phyloP scores from a whole-genome alignment of 139 green algal species.

The Gonium pectorale region DNA sequence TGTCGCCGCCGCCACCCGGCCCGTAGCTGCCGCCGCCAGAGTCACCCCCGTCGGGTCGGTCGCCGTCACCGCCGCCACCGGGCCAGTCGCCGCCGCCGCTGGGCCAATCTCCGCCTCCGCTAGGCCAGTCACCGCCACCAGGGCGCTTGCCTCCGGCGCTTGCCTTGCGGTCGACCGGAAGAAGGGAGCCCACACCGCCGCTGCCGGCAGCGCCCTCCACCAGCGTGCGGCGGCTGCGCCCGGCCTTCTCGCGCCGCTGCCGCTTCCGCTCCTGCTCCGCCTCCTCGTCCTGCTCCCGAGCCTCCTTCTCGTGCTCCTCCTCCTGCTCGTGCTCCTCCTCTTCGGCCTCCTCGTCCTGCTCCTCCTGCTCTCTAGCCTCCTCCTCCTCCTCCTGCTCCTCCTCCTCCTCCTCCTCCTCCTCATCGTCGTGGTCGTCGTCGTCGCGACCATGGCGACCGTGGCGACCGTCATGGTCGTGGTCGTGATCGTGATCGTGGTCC shows the following conservation, averaged over 20 bases:
- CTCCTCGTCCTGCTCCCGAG: not conserved
- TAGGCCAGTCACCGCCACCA: not conserved
- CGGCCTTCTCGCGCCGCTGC: no score
- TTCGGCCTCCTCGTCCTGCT: not conserved
- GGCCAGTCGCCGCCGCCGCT: not conserved
- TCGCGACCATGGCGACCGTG: not conserved
- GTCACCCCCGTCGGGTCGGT: not conserved
- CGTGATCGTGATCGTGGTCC: not conserved
- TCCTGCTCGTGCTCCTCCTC: not conserved
- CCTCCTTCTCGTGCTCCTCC: not conserved
- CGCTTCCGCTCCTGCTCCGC: not conserved
- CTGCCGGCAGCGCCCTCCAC: no score
- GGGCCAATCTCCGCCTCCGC: constrained; percentile 23
- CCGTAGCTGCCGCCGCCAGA: not conserved
- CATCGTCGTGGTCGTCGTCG: not conserved
- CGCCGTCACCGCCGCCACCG: not conserved
- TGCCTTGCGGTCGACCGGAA: no score
- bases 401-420: not conserved
- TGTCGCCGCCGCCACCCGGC: not conserved
- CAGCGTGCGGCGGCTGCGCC: no score
- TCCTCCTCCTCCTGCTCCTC: not conserved
- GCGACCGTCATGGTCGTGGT: not conserved
- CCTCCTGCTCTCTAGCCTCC: not conserved
- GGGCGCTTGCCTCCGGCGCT: no score
- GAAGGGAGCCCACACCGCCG: no score